Evolutionary conservation across 306 rosid species (phyloP).

Genomic region (Quercus cerris): DNA sequence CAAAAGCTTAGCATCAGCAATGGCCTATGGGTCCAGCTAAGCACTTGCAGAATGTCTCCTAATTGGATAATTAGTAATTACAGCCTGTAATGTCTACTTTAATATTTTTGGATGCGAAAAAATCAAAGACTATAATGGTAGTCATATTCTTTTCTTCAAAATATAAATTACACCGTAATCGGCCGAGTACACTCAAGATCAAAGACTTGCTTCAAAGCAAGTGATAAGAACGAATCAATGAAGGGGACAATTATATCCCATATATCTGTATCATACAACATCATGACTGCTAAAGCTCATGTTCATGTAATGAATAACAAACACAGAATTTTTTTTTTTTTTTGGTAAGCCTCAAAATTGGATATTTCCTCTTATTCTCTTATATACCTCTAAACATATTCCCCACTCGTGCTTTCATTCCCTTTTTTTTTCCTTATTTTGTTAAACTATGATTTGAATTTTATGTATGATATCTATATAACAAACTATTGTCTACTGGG

Average conservation of each 20-base stretch:
- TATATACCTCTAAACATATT: slow-evolving; percentile 8
- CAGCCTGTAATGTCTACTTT: background rate
- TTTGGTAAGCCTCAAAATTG: slow-evolving; percentile 60
- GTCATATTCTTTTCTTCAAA: background rate
- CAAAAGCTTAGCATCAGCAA: no score
- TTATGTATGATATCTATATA: slow-evolving; percentile 20
- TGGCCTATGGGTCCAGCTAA: no score
- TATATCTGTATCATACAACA: background rate
- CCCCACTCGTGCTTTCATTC: slow-evolving; percentile 1
- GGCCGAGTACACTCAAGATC: background rate
- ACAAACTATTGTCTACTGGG: slow-evolving; percentile 48
- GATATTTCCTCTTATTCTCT: slow-evolving; percentile 33
- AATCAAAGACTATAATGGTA: background rate
- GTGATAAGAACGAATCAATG: background rate
- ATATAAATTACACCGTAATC: background rate
- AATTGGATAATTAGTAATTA: background rate
- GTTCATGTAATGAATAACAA: slow-evolving; percentile 8
- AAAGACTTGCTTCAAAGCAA: background rate
- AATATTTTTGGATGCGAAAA: background rate
- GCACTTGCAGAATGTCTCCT: no score
- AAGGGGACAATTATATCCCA: background rate
- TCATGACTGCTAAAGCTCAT: background rate
- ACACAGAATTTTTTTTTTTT: background rate
- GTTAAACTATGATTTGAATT: background rate
- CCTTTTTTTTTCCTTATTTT: background rate